Evolutionary conservation across 768 basidiomycete genomes (phyloP), one percentile per base, ranked within the genome.

Genomic region (Psilocybe cyanescens): DNA sequence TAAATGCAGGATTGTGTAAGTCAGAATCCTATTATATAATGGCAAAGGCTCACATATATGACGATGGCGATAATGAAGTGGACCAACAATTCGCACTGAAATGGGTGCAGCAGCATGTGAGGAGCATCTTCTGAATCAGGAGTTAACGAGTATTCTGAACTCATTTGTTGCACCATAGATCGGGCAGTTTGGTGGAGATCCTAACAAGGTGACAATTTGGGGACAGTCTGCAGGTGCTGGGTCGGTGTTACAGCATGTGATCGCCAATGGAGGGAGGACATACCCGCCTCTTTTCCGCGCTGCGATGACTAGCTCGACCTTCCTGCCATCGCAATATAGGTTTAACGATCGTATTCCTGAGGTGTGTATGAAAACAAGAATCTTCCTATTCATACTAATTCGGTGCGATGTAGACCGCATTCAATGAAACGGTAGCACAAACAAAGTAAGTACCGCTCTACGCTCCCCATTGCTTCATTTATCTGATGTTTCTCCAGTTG

Each of bases 1-100:
- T 83, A 50, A 85, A 85, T 53, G 82, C 80, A 12, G 83, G 83
- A n/a, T 64, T 85, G 37, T 70, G 83, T 84, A 61, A 57, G 81
- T 39, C 33, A 0, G 24, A 19, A 24, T n/a, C 14, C 45, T 16
- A 9, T 30, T 7, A n/a, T 7, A 11, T 29, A 9, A 17, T 35
- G 8, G 16, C 2, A n/a, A 11, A 30, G 2, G n/a, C 6, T 29
- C 24, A 8, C 30, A 17, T 11, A n/a, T 19, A 7, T 3, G 12
- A 16, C 47, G 19, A 12, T 48, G 4, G 1, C 24, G 24, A 24
- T 8, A 29, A 4, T 45, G 24, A 24, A 81, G 79, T 79, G 63
- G 81, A 82, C 58, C 79, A 81, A 62, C 70, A 78, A 24, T 78
- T 78, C 60, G 79, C 79, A 8, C 59, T 81, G 14, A 62, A 71